Base-by-base conservation (phyloP, 176 grass and related monocot species). In the Areca catechu region DNA sequence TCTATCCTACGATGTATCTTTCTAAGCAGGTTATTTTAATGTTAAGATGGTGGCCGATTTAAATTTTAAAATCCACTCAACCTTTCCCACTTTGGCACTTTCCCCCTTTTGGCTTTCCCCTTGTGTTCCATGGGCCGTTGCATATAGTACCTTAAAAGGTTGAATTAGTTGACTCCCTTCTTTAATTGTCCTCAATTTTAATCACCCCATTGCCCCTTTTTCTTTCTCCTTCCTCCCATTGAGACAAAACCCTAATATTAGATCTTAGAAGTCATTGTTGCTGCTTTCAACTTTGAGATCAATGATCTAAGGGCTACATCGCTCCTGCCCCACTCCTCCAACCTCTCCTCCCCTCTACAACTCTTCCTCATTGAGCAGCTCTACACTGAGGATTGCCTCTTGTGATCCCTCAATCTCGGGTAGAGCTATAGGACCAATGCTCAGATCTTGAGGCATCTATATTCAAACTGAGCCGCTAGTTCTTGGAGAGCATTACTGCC, bases 311-410 rank as follows among this genome's bases (percentile, higher is more conserved):
- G 18, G 51, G 68, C 50, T 3, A 57, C 74, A 5, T 30, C 63
- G 20, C 29, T 47, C 9, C 48, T 70, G 16, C 64, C 48, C 22
- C 66, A 52, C 4, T 56, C 71, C 16, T 56, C 60, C 6, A 19
- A 60, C 19, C 61, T 83, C 65, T 80, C 74, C 0, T 34, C 78
- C 0, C 51, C 66, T 19, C 52, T 85, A 30, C 51, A 51, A 24
- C 34, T 52, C 48, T 92, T 88, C 73, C 78, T 98, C 14, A 75
- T 80, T 21, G 61, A n/a, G 24, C 74, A 58, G 65, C 88, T 98
- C 55, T 57, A 53, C 53, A 56, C 57, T 5, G 71, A 47, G 48
- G 72, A 74, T 5, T 87, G 85, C 68, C 83, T 98, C 54, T 29
- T 64, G 7, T 65, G 68, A 43, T 85, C 78, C 7, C 51, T 83